phyloP scores from a whole-genome alignment of 2,329 filamentous ascomycete genomes.

The Cadophora sp. region DNA sequence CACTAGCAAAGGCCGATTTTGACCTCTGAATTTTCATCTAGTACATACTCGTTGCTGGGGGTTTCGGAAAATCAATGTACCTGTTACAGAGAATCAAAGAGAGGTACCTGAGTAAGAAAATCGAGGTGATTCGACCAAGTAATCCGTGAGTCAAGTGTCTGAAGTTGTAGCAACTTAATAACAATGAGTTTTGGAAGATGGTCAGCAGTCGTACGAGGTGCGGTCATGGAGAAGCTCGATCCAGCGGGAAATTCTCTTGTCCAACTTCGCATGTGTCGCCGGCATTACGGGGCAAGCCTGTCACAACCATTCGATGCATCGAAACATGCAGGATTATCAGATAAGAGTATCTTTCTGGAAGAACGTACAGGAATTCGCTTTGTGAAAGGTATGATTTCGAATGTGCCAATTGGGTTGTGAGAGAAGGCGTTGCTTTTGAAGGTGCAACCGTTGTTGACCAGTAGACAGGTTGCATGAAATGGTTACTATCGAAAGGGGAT shows the following conservation, averaged over 20 bases:
- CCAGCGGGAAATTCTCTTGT: neutral
- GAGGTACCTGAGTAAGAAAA: neutral
- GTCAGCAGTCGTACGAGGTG: conserved; percentile 18
- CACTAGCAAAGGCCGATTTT: too few species aligned
- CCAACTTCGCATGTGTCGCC: conserved; percentile 2
- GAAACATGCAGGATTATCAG: neutral
- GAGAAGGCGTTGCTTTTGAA: neutral
- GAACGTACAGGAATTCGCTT: neutral
- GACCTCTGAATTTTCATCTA: neutral
- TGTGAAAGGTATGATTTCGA: neutral
- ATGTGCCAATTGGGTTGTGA: too few species aligned
- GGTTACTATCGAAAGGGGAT: neutral
- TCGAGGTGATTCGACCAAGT: neutral
- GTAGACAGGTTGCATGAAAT: neutral
- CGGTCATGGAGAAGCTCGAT: conserved; percentile 5
- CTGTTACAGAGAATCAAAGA: conserved; percentile 6
- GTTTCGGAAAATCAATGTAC: conserved; percentile 14
- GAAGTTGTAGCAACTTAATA: neutral
- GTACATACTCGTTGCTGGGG: conserved; percentile 9
- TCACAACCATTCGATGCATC: neutral
- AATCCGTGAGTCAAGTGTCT: neutral
- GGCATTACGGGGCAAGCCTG: conserved; percentile 10
- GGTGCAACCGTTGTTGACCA: neutral
- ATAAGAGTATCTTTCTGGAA: neutral
- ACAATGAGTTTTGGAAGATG: conserved; percentile 1